Evolutionary conservation across 305 asterid species (phyloP).

Genomic region (Andrographis paniculata): DNA sequence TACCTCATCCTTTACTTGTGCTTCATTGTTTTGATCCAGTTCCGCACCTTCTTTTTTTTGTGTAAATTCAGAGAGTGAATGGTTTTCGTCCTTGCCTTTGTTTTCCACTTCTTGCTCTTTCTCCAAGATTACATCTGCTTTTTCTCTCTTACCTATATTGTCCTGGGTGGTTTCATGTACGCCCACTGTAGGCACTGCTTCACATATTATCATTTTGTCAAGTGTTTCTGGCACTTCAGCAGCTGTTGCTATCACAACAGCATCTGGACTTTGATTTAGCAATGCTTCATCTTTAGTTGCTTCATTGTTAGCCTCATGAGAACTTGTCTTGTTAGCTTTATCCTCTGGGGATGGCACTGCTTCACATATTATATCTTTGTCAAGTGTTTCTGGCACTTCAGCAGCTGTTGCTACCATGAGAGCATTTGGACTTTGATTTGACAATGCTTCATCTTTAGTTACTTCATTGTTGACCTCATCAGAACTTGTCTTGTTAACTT

Average conservation of each 20-base stretch:
- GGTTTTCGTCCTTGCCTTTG: conserved; percentile 12
- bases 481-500: conserved; percentile 18
- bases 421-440: conserved; percentile 14
- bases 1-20: conserved; percentile 31
- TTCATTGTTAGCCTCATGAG: conserved; percentile 11
- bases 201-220: conserved; percentile 13
- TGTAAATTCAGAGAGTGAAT: conserved; percentile 15
- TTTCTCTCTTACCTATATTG: conserved; percentile 17
- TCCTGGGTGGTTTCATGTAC: conserved; percentile 9
- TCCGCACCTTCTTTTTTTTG: conserved; percentile 23
- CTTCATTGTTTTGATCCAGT: conserved; percentile 18
- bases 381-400: conserved; percentile 14
- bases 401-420: conserved; percentile 14
- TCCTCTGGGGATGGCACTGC: too few species aligned
- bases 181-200: too few species aligned
- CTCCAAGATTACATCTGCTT: conserved; percentile 9
- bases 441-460: conserved; percentile 17
- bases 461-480: conserved; percentile 9
- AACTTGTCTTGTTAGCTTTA: conserved; percentile 19
- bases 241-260: conserved; percentile 13
- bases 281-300: conserved; percentile 17
- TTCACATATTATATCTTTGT: conserved; percentile 16
- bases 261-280: conserved; percentile 15
- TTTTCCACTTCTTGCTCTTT: conserved; percentile 16
- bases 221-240: conserved; percentile 15